These are phyloP conservation scores for Helminthosporium solani DNA, from an alignment of 2,329 filamentous ascomycete genomes.

Conservation along the genomic window DNA sequence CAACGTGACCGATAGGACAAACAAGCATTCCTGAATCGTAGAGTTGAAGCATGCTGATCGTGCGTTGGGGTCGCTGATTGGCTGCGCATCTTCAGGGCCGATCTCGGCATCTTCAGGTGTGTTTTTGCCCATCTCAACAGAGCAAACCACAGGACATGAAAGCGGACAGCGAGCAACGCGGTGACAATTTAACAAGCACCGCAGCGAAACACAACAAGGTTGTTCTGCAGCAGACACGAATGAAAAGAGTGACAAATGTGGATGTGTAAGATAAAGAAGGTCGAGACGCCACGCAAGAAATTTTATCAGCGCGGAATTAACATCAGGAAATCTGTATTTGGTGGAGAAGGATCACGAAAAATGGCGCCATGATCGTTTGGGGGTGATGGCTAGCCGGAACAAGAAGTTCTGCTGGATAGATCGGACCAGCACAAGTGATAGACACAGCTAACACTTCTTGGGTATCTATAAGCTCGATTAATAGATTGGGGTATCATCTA, in stretches of 20 bases:
- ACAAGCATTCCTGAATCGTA: conserved; percentile 63
- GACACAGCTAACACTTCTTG: too few relatives aligned
- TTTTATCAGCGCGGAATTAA: conserved; percentile 23
- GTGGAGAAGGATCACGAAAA: too few relatives aligned
- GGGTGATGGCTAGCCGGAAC: too few relatives aligned
- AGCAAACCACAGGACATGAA: background rate
- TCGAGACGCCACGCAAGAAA: background rate
- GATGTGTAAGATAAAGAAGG: background rate
- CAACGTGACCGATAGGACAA: conserved; percentile 66
- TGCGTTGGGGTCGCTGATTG: conserved; percentile 33
- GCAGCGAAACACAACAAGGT: too few relatives aligned
- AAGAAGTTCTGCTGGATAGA: too few relatives aligned
- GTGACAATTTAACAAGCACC: too few relatives aligned
- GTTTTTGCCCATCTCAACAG: background rate
- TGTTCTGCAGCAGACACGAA: too few relatives aligned
- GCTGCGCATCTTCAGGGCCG: conserved; percentile 7
- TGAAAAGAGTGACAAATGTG: background rate
- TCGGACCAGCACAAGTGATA: too few relatives aligned
- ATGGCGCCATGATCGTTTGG: too few relatives aligned
- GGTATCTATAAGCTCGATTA: background rate
- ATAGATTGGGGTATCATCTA: conserved; percentile 10
- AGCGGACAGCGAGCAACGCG: too few relatives aligned
- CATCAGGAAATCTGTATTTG: too few relatives aligned
- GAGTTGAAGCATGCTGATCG: conserved; percentile 62
- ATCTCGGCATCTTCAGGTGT: background rate